phyloP scores from a whole-genome alignment of 306 rosid species.

The Bauhinia variegata region DNA sequence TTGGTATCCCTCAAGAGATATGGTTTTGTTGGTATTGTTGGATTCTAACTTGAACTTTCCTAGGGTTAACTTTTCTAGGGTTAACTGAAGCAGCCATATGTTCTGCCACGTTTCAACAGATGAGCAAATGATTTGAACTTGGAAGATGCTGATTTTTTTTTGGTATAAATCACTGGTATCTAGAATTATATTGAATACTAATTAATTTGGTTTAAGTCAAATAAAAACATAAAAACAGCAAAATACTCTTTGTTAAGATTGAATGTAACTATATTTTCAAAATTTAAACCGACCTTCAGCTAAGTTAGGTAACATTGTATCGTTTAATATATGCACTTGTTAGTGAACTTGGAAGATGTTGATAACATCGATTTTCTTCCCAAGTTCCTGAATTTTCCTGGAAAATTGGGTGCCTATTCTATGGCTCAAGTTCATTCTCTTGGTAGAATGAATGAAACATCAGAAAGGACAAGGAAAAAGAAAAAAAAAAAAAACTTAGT shows the following conservation, averaged over 20 bases:
- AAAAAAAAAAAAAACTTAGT: slow-evolving; percentile 8
- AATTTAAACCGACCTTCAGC: no score
- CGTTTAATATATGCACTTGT: no score
- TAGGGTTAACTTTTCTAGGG: slow-evolving; percentile 20
- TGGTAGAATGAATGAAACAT: not conserved
- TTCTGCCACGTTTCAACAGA: slow-evolving; percentile 45
- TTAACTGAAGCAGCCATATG: not conserved
- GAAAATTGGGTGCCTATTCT: slow-evolving; percentile 15
- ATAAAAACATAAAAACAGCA: no score
- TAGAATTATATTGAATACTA: no score
- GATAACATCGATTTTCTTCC: slow-evolving; percentile 1
- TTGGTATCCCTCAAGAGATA: slow-evolving; percentile 51
- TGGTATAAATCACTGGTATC: no score
- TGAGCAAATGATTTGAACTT: not conserved
- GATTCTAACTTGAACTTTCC: slow-evolving; percentile 46
- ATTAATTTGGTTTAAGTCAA: no score
- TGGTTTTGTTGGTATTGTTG: slow-evolving; percentile 47
- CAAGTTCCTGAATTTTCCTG: no score
- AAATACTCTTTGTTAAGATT: no score
- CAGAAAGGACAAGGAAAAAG: not conserved
- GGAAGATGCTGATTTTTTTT: no score
- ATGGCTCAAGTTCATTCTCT: slow-evolving; percentile 10
- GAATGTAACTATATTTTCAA: no score
- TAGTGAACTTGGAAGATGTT: no score
- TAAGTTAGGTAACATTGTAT: no score